Conservation (phyloP, 495 filamentous ascomycete genomes). For the Daldinia bambusicola region DNA sequence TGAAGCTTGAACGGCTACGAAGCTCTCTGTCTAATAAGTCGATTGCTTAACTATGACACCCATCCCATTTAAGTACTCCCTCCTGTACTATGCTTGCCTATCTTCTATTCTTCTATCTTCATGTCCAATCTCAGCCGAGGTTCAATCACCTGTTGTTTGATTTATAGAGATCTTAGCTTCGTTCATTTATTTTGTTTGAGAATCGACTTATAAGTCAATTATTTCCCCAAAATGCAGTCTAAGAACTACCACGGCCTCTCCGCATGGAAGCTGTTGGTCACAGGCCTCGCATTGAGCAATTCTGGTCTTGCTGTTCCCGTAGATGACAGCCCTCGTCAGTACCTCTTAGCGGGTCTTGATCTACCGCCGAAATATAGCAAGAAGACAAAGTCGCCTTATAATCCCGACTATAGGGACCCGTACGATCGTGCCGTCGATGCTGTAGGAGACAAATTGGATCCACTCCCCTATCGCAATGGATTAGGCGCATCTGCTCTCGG, state of each 20-base stretch:
- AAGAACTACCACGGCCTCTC: conserved; percentile 26
- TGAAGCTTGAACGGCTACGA: conserved; percentile 15
- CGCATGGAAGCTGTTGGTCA: conserved; percentile 45
- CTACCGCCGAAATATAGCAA: conserved; percentile 55
- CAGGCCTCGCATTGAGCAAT: conserved; percentile 47
- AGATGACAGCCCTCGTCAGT: conserved; percentile 62
- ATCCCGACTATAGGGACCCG: conserved; percentile 55
- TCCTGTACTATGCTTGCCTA: not conserved
- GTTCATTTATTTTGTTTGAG: not conserved
- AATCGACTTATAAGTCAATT: not conserved
- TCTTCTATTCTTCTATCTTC: not conserved
- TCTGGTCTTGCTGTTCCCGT: conserved; percentile 53
- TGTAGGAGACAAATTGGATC: conserved; percentile 66
- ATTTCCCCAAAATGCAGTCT: conserved; percentile 49
- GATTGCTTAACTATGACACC: conserved; percentile 34
- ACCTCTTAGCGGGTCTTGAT: conserved; percentile 58
- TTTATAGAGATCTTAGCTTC: not conserved
- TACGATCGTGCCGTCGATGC: conserved; percentile 64
- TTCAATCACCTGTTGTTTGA: conserved; percentile 10
- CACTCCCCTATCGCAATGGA: conserved; percentile 73
- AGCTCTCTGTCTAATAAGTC: not conserved
- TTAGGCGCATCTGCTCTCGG: conserved; percentile 70
- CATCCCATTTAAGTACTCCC: conserved; percentile 12
- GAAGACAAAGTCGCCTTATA: conserved; percentile 55
- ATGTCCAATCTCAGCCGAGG: conserved; percentile 6